Evolutionary conservation across 768 basidiomycete species (phyloP), one percentile per base, ranked within the genome.

Genomic region (Boletus insuetus): DNA sequence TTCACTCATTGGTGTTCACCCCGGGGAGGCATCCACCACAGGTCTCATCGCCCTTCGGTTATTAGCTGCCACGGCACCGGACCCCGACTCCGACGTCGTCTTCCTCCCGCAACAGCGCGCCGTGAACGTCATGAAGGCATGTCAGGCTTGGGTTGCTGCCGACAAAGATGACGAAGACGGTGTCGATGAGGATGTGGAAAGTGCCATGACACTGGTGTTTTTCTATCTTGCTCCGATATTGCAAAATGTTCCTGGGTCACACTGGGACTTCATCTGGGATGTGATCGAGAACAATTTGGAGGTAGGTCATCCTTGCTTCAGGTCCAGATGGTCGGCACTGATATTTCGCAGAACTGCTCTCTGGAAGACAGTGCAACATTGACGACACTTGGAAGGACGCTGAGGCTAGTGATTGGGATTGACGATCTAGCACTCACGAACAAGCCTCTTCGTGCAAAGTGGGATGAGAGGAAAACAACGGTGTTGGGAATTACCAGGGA

Each of bases 211-310:
- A 8, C 69, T 84, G 56, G 68, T 97, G 4, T 91, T 92, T 66
- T 72, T 79, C 42, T 78, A 87, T 53, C 76, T 98, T 2, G 91
- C 85, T 2, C 94, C 95, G 3, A 87, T 98, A 51, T 72, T 98
- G 55, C 94, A 98, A 71, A 89, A 84, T 64, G 78, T 96, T 2
- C 76, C 84, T 14, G 97, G 96, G 0, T 75, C 80, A 1, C 97
- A 98, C 70, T 99, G 97, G 97, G 89, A 92, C 46, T 81, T 94
- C 34, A 83, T 94, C 6, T 95, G 91, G 68, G 94, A 98, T 66
- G 70, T 98, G 16, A 66, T 96, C 13, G 94, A 96, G 69, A 89
- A 79, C 55, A 91, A 90, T 63, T 76, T 98, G 3, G 95, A 98
- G 81, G 93, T 93, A 53, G 42, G 79, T 63, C 16, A 24, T 16